A percentile compares a stretch with the other conserved stretches of the same genome.
phyloP scores from a whole-genome alignment of 208 protist genomes.

The Trypanosoma rangeli region DNA sequence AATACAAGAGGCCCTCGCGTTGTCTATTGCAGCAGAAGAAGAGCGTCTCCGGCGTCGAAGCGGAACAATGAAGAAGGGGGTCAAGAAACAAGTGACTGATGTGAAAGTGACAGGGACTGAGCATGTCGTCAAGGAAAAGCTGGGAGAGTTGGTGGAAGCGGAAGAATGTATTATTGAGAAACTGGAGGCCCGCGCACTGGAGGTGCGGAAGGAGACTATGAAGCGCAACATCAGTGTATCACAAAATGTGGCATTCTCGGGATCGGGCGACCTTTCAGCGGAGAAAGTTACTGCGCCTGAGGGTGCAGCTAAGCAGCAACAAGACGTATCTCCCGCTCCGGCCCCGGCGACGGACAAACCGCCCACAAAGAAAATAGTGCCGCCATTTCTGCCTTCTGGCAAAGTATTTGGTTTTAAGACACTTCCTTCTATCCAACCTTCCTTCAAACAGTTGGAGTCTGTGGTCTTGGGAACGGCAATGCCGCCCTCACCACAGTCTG shows the following conservation, averaged over 20 bases:
- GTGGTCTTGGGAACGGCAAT: slow-evolving; percentile 17
- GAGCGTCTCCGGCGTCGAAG: slow-evolving; percentile 22
- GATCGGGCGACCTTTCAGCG: background rate
- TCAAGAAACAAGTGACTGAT: slow-evolving; percentile 13
- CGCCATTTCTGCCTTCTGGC: slow-evolving; percentile 5
- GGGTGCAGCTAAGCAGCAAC: background rate
- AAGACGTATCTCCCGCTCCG: background rate
- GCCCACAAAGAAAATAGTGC: slow-evolving; percentile 7
- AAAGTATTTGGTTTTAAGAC: slow-evolving; percentile 34
- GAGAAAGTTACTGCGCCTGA: background rate
- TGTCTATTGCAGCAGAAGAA: slow-evolving; percentile 54
- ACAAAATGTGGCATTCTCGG: slow-evolving; percentile 1
- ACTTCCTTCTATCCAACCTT: slow-evolving; percentile 48
- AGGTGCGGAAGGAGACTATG: slow-evolving; percentile 44
- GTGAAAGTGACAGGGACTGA: slow-evolving; percentile 23
- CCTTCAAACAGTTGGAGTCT: slow-evolving; percentile 37
- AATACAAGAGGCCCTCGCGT: slow-evolving; percentile 64
- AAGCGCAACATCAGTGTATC: slow-evolving; percentile 34
- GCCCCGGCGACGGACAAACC: slow-evolving; percentile 2
- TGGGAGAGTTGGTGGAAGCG: slow-evolving; percentile 42
- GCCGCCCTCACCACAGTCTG: background rate
- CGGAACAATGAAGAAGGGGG: slow-evolving; percentile 30
- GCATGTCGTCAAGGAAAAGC: slow-evolving; percentile 33
- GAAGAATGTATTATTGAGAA: slow-evolving; percentile 54
- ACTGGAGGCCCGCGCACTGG: slow-evolving; percentile 45